A percentile compares a stretch with the other conserved stretches of the same genome.
Evolutionary conservation across 2,329 filamentous ascomycete genomes (phyloP).

Genomic region (Cladosporium sphaerospermum): DNA sequence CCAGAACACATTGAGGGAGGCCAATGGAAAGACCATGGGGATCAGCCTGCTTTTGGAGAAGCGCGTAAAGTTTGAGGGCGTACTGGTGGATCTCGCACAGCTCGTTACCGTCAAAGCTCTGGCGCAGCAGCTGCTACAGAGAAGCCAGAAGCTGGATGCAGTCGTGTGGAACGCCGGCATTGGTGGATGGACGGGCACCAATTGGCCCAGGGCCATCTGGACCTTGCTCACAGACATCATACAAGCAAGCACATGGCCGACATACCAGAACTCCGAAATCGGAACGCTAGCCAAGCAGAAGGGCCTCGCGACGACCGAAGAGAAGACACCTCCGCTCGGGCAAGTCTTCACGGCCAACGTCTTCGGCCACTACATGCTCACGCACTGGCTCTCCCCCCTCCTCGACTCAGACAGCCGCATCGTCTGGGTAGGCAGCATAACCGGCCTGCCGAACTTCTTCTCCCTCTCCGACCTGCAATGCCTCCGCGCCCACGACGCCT

Average conservation of each 20-base stretch:
- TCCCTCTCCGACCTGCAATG: slow-evolving; percentile 69
- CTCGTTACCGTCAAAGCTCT: slow-evolving; percentile 51
- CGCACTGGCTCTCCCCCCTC: slow-evolving; percentile 71
- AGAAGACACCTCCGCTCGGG: slow-evolving; percentile 54
- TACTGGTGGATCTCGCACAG: slow-evolving; percentile 53
- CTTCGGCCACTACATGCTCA: slow-evolving; percentile 90
- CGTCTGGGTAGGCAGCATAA: slow-evolving; percentile 82
- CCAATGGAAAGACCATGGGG: slow-evolving; percentile 21
- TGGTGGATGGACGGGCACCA: slow-evolving; percentile 75
- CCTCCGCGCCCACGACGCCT: slow-evolving; percentile 56
- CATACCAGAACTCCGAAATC: slow-evolving; percentile 61
- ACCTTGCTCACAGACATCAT: slow-evolving; percentile 55
- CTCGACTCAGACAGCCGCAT: slow-evolving; percentile 58
- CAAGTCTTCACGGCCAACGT: slow-evolving; percentile 86
- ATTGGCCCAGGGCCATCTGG: slow-evolving; percentile 59
- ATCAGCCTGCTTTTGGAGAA: slow-evolving; percentile 33
- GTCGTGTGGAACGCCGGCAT: slow-evolving; percentile 84
- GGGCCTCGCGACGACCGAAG: slow-evolving; percentile 24
- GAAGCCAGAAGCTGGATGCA: slow-evolving; percentile 66
- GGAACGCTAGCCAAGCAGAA: slow-evolving; percentile 53
- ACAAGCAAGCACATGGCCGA: slow-evolving; percentile 68
- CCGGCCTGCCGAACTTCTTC: slow-evolving; percentile 56
- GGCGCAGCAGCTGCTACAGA: slow-evolving; percentile 46
- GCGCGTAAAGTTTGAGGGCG: slow-evolving; percentile 48
- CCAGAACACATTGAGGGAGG: slow-evolving; percentile 37